These are phyloP conservation scores for Aspergillus fischeri DNA, from an alignment of 2,329 filamentous ascomycete species.

Conservation along the genomic window DNA sequence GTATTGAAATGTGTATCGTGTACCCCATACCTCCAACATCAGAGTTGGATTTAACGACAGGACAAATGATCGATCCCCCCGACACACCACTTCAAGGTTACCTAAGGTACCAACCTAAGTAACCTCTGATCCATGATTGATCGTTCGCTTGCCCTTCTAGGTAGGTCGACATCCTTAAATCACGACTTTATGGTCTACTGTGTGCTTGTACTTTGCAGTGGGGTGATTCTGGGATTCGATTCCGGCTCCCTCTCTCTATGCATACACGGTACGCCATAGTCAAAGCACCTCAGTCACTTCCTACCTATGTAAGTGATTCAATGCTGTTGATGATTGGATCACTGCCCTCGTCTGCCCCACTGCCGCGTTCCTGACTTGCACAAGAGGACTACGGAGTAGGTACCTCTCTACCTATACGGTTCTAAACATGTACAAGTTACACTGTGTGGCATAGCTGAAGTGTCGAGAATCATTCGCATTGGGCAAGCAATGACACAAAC, in stretches of 20 bases:
- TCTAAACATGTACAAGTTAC: neutral
- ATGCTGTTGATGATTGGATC: constrained; percentile 13
- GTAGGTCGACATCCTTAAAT: neutral
- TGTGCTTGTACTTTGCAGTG: neutral
- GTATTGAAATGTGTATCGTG: neutral
- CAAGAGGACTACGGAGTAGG: neutral
- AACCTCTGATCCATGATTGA: neutral
- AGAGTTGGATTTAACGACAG: neutral
- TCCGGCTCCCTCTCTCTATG: neutral
- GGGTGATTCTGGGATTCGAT: neutral
- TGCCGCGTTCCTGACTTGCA: constrained; percentile 27
- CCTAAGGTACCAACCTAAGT: neutral
- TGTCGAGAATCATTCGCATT: too few relatives aligned
- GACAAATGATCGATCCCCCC: neutral
- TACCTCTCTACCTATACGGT: neutral
- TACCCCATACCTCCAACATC: neutral
- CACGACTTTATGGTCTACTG: neutral
- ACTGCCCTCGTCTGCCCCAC: constrained; percentile 21
- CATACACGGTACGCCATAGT: neutral
- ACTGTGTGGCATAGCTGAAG: too few relatives aligned
- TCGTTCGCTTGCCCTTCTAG: neutral
- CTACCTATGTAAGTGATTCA: neutral
- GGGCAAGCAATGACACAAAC: too few relatives aligned
- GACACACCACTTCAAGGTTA: neutral
- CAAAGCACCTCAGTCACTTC: neutral